These are phyloP conservation scores for Epichloe sibirici DNA, from an alignment of 2,329 filamentous ascomycete species.

Conservation along the genomic window DNA sequence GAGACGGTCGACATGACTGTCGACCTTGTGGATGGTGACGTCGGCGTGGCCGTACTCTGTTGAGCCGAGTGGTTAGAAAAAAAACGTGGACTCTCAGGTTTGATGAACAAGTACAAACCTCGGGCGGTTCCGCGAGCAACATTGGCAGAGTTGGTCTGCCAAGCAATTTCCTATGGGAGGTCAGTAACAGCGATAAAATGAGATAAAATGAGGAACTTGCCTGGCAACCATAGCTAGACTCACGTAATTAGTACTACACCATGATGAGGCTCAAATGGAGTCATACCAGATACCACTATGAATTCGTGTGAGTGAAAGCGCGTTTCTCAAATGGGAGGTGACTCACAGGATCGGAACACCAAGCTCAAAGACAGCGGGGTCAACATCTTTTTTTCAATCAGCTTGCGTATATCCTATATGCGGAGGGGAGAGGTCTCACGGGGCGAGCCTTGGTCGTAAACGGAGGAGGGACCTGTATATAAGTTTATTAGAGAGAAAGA, in stretches of 20 bases:
- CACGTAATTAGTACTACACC: too few species aligned
- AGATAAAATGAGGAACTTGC: too few species aligned
- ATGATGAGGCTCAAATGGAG: not conserved
- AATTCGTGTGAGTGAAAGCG: not conserved
- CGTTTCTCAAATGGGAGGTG: not conserved
- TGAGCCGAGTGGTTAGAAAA: not conserved
- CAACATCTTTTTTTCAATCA: constrained; percentile 40
- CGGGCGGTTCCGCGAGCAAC: constrained; percentile 27
- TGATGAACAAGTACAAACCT: not conserved
- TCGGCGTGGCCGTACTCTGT: constrained; percentile 43
- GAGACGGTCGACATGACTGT: constrained; percentile 59
- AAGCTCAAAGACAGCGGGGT: constrained; percentile 43
- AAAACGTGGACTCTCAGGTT: not conserved
- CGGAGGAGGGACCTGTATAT: constrained; percentile 43
- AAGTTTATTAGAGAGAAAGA: constrained; percentile 1
- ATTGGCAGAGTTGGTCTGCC: constrained; percentile 48
- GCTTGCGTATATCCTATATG: not conserved
- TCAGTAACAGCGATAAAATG: constrained; percentile 18
- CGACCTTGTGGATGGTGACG: constrained; percentile 24
- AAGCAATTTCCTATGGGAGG: constrained; percentile 46
- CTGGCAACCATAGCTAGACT: too few species aligned
- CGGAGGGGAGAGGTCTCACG: constrained; percentile 18
- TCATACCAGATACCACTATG: constrained; percentile 42
- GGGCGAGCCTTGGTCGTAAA: constrained; percentile 64
- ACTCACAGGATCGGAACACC: constrained; percentile 16